Evolutionary conservation across 345 rosid genomes (phyloP).

Genomic region (Alliaria petiolata): DNA sequence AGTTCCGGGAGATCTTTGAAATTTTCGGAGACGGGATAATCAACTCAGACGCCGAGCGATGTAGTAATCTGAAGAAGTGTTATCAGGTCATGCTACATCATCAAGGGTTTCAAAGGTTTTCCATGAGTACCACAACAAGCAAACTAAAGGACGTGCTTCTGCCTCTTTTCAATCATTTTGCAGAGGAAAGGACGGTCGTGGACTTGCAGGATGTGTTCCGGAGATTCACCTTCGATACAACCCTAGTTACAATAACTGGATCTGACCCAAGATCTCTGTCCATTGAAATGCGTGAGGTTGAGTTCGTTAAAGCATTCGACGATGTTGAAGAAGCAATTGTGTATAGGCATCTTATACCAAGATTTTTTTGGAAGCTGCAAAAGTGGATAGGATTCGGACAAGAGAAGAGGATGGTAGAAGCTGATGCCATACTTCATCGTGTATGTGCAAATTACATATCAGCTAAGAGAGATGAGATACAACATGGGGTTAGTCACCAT

Average conservation of each 20-base stretch:
- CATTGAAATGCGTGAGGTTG: slow-evolving; percentile 25
- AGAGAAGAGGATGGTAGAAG: too few species aligned
- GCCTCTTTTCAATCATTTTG: slow-evolving; percentile 25
- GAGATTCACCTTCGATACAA: slow-evolving; percentile 41
- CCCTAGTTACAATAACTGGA: slow-evolving; percentile 30
- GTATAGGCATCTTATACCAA: slow-evolving; percentile 21
- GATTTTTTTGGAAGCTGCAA: slow-evolving; percentile 26
- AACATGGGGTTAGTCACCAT: too few species aligned
- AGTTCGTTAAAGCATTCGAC: slow-evolving; percentile 17
- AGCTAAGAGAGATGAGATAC: too few species aligned
- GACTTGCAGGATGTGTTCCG: slow-evolving; percentile 28
- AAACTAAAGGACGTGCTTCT: slow-evolving; percentile 14
- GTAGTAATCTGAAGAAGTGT: slow-evolving; percentile 16
- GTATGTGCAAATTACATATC: too few species aligned
- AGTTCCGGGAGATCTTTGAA: slow-evolving; percentile 31
- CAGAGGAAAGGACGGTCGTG: neutral
- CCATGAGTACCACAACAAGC: neutral
- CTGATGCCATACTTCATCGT: too few species aligned
- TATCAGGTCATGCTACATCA: neutral
- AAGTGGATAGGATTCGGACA: too few species aligned
- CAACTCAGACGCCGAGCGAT: slow-evolving; percentile 19
- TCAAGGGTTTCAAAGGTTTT: slow-evolving; percentile 6
- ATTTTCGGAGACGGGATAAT: slow-evolving; percentile 30
- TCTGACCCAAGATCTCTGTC: slow-evolving; percentile 39
- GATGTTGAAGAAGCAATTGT: slow-evolving; percentile 7